phyloP scores from a whole-genome alignment of 2,329 filamentous ascomycete genomes.

The Exophiala sideris region DNA sequence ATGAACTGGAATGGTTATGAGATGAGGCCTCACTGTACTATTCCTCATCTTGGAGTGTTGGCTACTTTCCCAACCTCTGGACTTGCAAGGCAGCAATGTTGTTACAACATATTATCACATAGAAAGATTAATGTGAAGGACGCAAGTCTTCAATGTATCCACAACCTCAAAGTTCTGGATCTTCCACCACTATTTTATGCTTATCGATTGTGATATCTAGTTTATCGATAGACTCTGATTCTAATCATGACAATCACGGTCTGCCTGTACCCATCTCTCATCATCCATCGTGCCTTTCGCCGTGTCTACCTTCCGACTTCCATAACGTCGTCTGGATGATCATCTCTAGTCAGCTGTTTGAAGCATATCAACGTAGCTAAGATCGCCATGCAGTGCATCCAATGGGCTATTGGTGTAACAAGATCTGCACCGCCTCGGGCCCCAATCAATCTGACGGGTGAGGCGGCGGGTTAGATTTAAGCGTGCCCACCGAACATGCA shows the following conservation, averaged over 20 bases:
- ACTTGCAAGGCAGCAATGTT: neutral
- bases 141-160: slow-evolving; percentile 20
- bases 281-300: neutral
- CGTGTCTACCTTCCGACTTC: neutral
- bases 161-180: neutral
- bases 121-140: slow-evolving; percentile 16
- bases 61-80: slow-evolving; percentile 16
- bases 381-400: slow-evolving; percentile 15
- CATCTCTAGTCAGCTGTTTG: neutral
- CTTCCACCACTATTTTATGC: neutral
- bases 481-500: neutral
- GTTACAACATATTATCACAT: slow-evolving; percentile 12
- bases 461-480: slow-evolving; percentile 16
- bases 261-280: neutral
- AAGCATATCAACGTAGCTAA: neutral
- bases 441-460: slow-evolving; percentile 21
- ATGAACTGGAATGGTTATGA: neutral
- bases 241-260: neutral
- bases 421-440: slow-evolving; percentile 15
- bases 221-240: slow-evolving; percentile 17
- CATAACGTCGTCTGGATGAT: no score
- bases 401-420: slow-evolving; percentile 1
- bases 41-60: slow-evolving; percentile 3
- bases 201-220: slow-evolving; percentile 19
- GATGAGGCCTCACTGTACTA: slow-evolving; percentile 2